Base-by-base conservation (phyloP, 371 early-diverging fungal species). In the Apophysomyces sp. region DNA sequence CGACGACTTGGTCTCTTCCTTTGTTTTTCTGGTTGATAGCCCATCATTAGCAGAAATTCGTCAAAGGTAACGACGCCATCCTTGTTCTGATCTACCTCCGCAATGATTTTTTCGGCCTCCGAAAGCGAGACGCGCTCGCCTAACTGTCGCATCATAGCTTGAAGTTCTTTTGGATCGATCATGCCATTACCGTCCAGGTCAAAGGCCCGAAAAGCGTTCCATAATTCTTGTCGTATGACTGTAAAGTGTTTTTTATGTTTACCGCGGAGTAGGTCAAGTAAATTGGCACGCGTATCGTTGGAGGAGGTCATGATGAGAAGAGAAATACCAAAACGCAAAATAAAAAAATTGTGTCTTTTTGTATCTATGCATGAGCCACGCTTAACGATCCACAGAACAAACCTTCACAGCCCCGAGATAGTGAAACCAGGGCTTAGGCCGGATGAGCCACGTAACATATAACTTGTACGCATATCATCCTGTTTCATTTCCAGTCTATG, bases 11-110 rank as follows among this genome's bases (percentile, higher is more conserved):
- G 15, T 37, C n/a, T 37, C 37, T 37, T 37, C 37, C n/a, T 37
- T 37, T 26, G 18, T 26, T 41, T 28, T 34, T 81, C 83, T 82
- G 85, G 76, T 61, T 82, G 82, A 29, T 60, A 55, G 2, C 69
- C 73, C 86, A 92, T 87, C 44, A 89, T 75, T 29, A 65, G 73
- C 30, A 89, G 66, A 77, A 92, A 92, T 60, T 89, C 90, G 31
- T 88, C 77, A 60, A 91, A 81, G 63, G 76, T 77, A 78, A 88
- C 57, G 96, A 98, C 71, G 92, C 92, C 3, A 94, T 92, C 41
- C 74, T 94, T 21, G 89, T 96, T 1, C 89, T 98, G 71, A 40
- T 84, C 84, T 2, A 37, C 37, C 2, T 63, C 55, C n/a, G 88
- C 76, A 68, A 89, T 86, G 29, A 71, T 69, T 39, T 81, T 68